Evolutionary conservation across 2,329 filamentous ascomycete genomes (phyloP), one percentile per base, ranked within the genome.

Genomic region (Aspergillus sp.): DNA sequence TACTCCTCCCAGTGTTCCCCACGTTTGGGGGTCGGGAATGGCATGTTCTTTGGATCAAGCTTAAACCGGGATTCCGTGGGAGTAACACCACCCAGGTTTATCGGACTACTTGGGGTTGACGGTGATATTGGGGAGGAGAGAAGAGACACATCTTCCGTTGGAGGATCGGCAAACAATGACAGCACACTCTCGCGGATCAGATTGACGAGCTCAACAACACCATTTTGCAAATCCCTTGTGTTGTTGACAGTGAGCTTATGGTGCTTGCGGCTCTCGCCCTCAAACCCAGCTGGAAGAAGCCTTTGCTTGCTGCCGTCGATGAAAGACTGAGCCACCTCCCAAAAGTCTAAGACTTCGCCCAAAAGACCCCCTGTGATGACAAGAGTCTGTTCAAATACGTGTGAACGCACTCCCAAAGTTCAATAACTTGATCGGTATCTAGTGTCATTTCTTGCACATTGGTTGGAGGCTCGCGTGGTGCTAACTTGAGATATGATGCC

Each of bases 1-100:
- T 93, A 82, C 69, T 91, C 86, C 60, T 97, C 93, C 89, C 90
- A 97, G 0, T 84, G 72, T 56, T 95, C 89, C 5, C 90, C 91
- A 36, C 79, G 80, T 54, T 78, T 87, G 0, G 89, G 88, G 0
- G 86, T 88, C 1, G 85, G 83, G 8, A 83, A 82, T 1, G 89
- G 90, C 2, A 88, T 72, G 49, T 87, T 90, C 59, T 79, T 85
- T 0, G 81, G 75, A 59, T 95, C 89, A 47, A 95, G 81, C 43
- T 83, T 86, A 67, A 95, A 91, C 1, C 86, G 81, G 37, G 85
- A 83, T 53, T 88, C 86, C 42, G 71, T 70, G 7, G 82, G 79
- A 1, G 78, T 77, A 4, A 78, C 76, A 2, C 62, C 62, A 29
- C 26, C 26, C 27, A 59, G 49, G 61, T 61, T 60, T 38, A 80